Base-by-base conservation (phyloP, 306 rosid species). In the Psophocarpus tetragonolobus region DNA sequence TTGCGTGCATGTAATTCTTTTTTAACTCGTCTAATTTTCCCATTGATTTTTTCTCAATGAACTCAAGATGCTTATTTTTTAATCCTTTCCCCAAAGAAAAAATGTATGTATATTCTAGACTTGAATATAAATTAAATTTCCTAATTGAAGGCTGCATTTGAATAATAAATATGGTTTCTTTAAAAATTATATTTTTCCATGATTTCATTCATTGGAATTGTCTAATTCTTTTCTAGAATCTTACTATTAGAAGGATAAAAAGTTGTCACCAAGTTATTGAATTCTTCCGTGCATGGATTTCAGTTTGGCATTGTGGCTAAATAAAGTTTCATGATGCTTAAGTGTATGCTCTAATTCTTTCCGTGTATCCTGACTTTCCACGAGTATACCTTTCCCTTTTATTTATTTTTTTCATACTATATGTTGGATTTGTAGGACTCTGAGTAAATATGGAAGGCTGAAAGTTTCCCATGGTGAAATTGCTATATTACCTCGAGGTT, bases 401-500 rank as follows among this genome's bases (percentile, higher is more conserved):
- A 41, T 60, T 45, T 45, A 50, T 45, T 26, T 62, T 78, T 20
- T 51, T 51, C 57, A 33, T 63, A 1, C 57, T 57, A 45, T 81
- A 10, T 80, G 63, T 48, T 88, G 84, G 73, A 76, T 81, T 47
- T 82, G 72, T 57, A 95, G 98, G 89, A 83, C 91, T 95, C 26
- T 87, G 64, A 95, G 97, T 9, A 97, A 95, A 81, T 95, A 97
- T 68, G 98, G 98, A 77, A 90, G 67, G 38, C 68, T 94, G 79
- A 84, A 84, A 69, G 90, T 92, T 80, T 90, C 93, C 57, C 97
- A 95, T 0, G 98, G 98, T 45, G 98, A 94, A 89, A 77, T 89
- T 63, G 97, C 82, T 17, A 78, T 92, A 48, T 65, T 94, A 81
- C 98, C 98, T 74, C 98, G 92, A 84, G 97, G 98, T 68, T 94